Conservation (phyloP, 192 early-diverging fungal species). For the Blastocladiella britannica region DNA sequence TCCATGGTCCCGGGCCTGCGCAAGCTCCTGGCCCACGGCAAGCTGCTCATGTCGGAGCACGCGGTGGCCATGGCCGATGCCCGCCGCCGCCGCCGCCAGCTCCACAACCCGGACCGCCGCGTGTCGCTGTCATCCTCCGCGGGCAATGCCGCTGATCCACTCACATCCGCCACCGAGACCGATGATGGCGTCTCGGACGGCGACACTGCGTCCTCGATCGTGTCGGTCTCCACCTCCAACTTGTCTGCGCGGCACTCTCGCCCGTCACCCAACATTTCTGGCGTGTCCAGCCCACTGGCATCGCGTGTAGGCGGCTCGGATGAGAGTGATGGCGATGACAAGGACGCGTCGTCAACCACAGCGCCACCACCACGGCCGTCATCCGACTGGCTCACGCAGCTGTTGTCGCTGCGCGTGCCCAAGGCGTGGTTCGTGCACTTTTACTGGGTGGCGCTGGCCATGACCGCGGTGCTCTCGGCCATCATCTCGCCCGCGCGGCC, state of each 20-base stretch:
- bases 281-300: background rate
- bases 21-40: background rate
- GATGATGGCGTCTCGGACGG: background rate
- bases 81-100: background rate
- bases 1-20: background rate
- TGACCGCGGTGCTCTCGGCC: conserved; percentile 2
- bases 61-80: no score
- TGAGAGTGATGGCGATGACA: background rate
- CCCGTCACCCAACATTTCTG: background rate
- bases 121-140: background rate
- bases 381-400: background rate
- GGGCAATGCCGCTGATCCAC: background rate
- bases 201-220: background rate
- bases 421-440: conserved; percentile 14
- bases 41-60: no score
- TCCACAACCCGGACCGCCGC: background rate
- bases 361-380: background rate
- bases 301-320: background rate
- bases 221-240: no score
- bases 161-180: background rate
- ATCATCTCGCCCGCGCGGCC: background rate
- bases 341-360: background rate
- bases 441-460: conserved; percentile 10
- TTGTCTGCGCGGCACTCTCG: no score
- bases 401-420: conserved; percentile 5